Percentiles rank a stretch among this genome's conserved stretches.
Evolutionary conservation across 768 basidiomycete genomes (phyloP).

Genomic region (Kwoniella pini): DNA sequence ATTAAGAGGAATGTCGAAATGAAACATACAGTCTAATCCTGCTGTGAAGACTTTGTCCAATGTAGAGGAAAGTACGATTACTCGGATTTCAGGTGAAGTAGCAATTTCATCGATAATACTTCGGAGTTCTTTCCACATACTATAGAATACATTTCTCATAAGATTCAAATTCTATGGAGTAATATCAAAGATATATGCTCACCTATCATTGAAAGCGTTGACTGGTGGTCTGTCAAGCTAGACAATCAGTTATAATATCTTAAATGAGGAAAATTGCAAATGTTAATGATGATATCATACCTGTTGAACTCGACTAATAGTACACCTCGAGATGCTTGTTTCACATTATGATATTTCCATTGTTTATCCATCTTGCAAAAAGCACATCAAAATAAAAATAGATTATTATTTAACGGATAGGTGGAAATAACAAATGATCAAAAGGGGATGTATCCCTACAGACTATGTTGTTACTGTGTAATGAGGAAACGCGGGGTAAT

Average conservation of each 20-base stretch:
- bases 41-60: slow-evolving; percentile 76
- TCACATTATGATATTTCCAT: slow-evolving; percentile 32
- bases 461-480: slow-evolving; percentile 6
- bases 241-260: too few species aligned
- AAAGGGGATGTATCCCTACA: neutral
- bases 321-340: slow-evolving; percentile 27
- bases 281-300: slow-evolving; percentile 10
- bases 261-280: too few species aligned
- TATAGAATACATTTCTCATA: slow-evolving; percentile 45
- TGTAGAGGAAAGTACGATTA: slow-evolving; percentile 70
- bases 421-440: too few species aligned
- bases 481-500: slow-evolving; percentile 14
- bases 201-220: slow-evolving; percentile 53
- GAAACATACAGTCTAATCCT: slow-evolving; percentile 75
- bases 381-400: too few species aligned
- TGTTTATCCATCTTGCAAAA: neutral
- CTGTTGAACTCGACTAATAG: slow-evolving; percentile 42
- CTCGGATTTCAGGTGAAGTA: slow-evolving; percentile 64
- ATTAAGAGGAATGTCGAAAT: too few species aligned
- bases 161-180: neutral
- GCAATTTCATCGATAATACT: slow-evolving; percentile 63
- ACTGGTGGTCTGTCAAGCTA: slow-evolving; percentile 46
- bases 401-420: too few species aligned
- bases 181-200: slow-evolving; percentile 12
- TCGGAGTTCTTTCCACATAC: slow-evolving; percentile 74